phyloP scores from a whole-genome alignment of 768 basidiomycete species.

The Suillus fuscotomentosus region DNA sequence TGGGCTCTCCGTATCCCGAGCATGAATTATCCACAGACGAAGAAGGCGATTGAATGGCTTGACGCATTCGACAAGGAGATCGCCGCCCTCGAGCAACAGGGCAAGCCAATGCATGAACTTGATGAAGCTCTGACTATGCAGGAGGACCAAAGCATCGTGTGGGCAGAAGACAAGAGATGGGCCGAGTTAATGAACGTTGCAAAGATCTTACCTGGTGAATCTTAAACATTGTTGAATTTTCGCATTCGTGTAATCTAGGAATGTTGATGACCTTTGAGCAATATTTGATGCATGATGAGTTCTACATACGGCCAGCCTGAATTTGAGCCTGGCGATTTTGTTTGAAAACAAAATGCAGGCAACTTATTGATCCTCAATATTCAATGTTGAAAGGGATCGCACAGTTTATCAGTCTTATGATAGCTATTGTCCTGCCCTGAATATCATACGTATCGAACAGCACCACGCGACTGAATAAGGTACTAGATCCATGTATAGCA shows the following conservation, averaged over 20 bases:
- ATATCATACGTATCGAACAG: too few relatives aligned
- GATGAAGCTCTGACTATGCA: constrained; percentile 48
- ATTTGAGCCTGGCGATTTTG: background rate
- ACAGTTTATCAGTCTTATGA: too few relatives aligned
- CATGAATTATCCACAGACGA: constrained; percentile 45
- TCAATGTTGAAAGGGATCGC: too few relatives aligned
- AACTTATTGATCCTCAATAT: too few relatives aligned
- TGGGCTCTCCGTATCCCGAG: constrained; percentile 59
- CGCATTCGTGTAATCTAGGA: background rate
- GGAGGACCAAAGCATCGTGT: constrained; percentile 50
- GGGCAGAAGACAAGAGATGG: constrained; percentile 58
- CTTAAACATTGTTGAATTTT: background rate
- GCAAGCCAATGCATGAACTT: constrained; percentile 29
- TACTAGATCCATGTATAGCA: too few relatives aligned
- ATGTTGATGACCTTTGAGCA: background rate
- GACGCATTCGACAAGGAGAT: constrained; percentile 46
- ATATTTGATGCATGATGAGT: background rate
- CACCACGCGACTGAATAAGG: too few relatives aligned
- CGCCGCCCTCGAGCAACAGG: constrained; percentile 36
- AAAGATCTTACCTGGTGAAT: constrained; percentile 28
- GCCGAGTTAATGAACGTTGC: constrained; percentile 42
- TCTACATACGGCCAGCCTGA: background rate
- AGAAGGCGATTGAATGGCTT: constrained; percentile 56
- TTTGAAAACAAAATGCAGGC: background rate
- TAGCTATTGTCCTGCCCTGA: too few relatives aligned